phyloP scores from a whole-genome alignment of 805 yeast species.

The Yamadazyma ubonensis region DNA sequence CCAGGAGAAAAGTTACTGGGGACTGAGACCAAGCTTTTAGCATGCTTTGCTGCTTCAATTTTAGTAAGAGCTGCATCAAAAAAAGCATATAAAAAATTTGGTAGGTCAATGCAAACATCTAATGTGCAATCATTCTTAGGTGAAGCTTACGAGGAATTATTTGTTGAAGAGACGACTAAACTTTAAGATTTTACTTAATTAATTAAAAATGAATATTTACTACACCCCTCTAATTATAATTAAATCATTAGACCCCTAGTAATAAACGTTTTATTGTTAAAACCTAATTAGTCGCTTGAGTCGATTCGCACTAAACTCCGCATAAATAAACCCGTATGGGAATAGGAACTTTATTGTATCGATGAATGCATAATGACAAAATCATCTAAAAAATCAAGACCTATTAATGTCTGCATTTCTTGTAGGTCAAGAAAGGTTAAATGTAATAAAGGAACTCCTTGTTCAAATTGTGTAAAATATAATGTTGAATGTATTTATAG shows the following conservation, averaged over 20 bases:
- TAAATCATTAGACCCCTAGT: too few relatives aligned
- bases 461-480: slow-evolving; percentile 30
- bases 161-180: slow-evolving; percentile 24
- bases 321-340: too few relatives aligned
- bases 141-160: slow-evolving; percentile 54
- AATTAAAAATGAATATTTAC: neutral
- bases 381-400: neutral
- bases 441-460: slow-evolving; percentile 38
- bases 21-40: slow-evolving; percentile 42
- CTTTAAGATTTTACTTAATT: slow-evolving; percentile 8
- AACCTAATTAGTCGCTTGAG: too few relatives aligned
- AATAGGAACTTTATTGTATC: too few relatives aligned
- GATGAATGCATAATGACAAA: too few relatives aligned
- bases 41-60: slow-evolving; percentile 70
- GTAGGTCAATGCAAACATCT: slow-evolving; percentile 82
- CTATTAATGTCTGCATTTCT: slow-evolving; percentile 22
- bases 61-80: slow-evolving; percentile 65
- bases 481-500: slow-evolving; percentile 12
- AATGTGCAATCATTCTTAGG: slow-evolving; percentile 72
- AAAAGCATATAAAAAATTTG: slow-evolving; percentile 62
- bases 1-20: slow-evolving; percentile 19
- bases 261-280: too few relatives aligned
- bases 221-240: too few relatives aligned
- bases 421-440: slow-evolving; percentile 38
- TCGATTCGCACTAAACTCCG: too few relatives aligned